Conservation (phyloP, 192 early-diverging fungal species). For the Rhizophagus prolifer region DNA sequence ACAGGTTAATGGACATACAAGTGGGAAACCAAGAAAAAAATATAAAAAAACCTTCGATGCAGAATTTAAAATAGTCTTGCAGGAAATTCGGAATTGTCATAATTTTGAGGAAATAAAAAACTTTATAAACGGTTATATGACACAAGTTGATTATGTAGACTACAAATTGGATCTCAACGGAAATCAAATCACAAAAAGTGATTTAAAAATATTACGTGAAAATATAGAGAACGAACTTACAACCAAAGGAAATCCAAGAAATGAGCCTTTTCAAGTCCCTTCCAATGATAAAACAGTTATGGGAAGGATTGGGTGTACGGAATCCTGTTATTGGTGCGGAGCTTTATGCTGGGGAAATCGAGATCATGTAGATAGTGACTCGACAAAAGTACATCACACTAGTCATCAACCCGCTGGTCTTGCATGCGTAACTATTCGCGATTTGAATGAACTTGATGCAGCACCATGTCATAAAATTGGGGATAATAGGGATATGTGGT, state of each 20-base stretch:
- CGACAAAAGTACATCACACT: no score
- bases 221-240: constrained; percentile 8
- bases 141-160: constrained; percentile 21
- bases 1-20: background rate
- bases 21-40: background rate
- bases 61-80: background rate
- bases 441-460: no score
- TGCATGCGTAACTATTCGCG: no score
- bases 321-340: no score
- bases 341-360: no score
- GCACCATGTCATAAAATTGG: no score
- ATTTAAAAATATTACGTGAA: constrained; percentile 18
- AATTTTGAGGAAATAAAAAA: constrained; percentile 20
- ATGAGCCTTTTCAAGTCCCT: background rate
- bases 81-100: background rate
- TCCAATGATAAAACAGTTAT: background rate
- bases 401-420: no score
- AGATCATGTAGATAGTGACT: no score
- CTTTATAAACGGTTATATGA: constrained; percentile 18
- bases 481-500: no score
- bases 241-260: background rate
- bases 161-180: constrained; percentile 1
- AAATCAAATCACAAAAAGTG: background rate
- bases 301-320: no score
- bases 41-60: background rate